Percentiles rank a stretch among this genome's conserved stretches.
These are phyloP conservation scores for Scenedesmus sp. DNA, from an alignment of 163 green algal genomes.

Conservation along the genomic window DNA sequence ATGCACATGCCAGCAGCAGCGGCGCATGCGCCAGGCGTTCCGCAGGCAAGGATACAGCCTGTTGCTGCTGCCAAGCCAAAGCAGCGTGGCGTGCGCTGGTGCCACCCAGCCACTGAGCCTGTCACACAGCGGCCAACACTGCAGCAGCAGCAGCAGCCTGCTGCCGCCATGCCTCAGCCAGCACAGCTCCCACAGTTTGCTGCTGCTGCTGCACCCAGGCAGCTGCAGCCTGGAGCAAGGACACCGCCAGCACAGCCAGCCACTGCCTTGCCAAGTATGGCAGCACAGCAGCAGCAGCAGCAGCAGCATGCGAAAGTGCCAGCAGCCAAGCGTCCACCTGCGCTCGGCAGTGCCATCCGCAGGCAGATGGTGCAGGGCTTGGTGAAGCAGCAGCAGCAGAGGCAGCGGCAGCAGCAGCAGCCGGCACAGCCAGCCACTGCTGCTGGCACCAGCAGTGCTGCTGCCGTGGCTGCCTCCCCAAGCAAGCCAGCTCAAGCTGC, in stretches of 20 bases:
- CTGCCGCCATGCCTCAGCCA: neutral
- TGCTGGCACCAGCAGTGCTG: neutral
- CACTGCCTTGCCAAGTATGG: neutral
- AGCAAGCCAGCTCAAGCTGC: neutral
- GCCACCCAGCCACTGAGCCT: neutral
- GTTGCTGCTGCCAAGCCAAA: neutral
- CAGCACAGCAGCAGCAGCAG: neutral
- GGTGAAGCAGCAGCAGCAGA: conserved; percentile 13
- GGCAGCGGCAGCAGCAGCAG: neutral
- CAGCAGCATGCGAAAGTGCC: neutral
- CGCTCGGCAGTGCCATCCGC: neutral
- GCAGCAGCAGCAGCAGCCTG: conserved; percentile 10
- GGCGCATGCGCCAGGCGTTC: neutral
- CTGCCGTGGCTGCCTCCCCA: neutral
- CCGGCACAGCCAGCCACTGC: neutral
- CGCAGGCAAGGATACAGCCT: neutral
- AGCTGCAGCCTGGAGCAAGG: neutral
- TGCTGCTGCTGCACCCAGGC: too few species aligned
- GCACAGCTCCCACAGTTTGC: too few species aligned
- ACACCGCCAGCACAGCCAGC: neutral
- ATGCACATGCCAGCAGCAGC: neutral
- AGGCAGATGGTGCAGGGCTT: conserved; percentile 2
- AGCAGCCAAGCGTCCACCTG: neutral
- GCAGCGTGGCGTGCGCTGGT: neutral
- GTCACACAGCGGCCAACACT: neutral